A percentile compares a stretch with the other conserved stretches of the same genome.
These are phyloP conservation scores for Gynostemma pentaphyllum DNA, from an alignment of 306 rosid species.

Conservation along the genomic window DNA sequence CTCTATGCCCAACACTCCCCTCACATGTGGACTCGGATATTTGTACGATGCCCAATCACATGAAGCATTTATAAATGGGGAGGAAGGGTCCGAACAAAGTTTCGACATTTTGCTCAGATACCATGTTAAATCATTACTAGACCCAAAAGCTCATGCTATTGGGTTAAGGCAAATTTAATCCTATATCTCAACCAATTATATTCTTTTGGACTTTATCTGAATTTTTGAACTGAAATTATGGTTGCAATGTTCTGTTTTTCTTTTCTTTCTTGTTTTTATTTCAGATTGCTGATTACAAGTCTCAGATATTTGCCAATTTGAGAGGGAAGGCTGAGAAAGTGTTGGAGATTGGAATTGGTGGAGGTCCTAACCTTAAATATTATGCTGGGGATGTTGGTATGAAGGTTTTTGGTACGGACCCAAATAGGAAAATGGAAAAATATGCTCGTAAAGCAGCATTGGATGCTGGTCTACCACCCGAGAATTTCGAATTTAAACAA, in stretches of 20 bases:
- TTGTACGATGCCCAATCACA: no score
- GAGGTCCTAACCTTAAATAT: slow-evolving; percentile 70
- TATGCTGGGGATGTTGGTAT: slow-evolving; percentile 39
- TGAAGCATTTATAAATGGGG: no score
- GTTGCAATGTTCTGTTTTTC: not conserved
- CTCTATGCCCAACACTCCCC: no score
- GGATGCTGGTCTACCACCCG: slow-evolving; percentile 46
- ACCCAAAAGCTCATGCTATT: no score
- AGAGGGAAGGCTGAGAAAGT: slow-evolving; percentile 57
- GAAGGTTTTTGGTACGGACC: slow-evolving; percentile 68
- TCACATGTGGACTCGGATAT: no score
- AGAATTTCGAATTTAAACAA: slow-evolving; percentile 62
- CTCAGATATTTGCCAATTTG: slow-evolving; percentile 40
- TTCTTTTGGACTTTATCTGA: not conserved
- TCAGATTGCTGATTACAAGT: slow-evolving; percentile 73
- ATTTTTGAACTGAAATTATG: not conserved
- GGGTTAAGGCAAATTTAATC: no score
- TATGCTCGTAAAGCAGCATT: slow-evolving; percentile 56
- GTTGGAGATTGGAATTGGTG: slow-evolving; percentile 80
- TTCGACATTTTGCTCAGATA: no score
- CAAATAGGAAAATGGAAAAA: slow-evolving; percentile 68
- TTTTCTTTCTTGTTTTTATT: slow-evolving; percentile 8
- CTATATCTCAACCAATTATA: no score
- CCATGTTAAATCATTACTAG: no score
- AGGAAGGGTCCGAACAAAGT: no score